phyloP scores from a whole-genome alignment of 345 rosid species.

The Geranium brycei region DNA sequence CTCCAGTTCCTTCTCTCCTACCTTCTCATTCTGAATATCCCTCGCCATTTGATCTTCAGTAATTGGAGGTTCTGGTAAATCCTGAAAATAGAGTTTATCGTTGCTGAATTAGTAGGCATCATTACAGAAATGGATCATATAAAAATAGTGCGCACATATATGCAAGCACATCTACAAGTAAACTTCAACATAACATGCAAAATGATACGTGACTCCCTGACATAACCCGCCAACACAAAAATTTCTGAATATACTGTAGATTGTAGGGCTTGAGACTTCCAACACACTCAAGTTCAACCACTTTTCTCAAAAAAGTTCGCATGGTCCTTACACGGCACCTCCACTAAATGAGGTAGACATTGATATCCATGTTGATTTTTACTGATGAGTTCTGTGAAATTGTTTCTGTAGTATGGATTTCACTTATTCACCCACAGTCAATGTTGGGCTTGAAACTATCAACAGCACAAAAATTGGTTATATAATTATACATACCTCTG shows the following conservation, averaged over 20 bases:
- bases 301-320: neutral
- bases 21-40: conserved; percentile 14
- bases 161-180: neutral
- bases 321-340: neutral
- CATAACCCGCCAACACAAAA: no score
- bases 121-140: neutral
- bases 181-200: neutral
- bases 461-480: neutral
- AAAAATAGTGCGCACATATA: neutral
- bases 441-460: no score
- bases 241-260: no score
- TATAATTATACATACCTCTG: conserved; percentile 22
- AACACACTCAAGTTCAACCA: neutral
- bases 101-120: neutral
- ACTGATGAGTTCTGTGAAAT: no score
- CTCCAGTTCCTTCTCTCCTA: conserved; percentile 13
- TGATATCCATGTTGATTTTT: no score
- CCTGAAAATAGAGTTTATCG: conserved; percentile 22
- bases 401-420: no score
- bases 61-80: conserved; percentile 8
- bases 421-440: no score
- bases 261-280: no score
- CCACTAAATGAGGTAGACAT: no score
- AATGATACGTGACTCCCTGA: no score
- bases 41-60: conserved; percentile 1